These are phyloP conservation scores for Vitis rupestris DNA, from an alignment of 164 flowering plant species.

Conservation along the genomic window DNA sequence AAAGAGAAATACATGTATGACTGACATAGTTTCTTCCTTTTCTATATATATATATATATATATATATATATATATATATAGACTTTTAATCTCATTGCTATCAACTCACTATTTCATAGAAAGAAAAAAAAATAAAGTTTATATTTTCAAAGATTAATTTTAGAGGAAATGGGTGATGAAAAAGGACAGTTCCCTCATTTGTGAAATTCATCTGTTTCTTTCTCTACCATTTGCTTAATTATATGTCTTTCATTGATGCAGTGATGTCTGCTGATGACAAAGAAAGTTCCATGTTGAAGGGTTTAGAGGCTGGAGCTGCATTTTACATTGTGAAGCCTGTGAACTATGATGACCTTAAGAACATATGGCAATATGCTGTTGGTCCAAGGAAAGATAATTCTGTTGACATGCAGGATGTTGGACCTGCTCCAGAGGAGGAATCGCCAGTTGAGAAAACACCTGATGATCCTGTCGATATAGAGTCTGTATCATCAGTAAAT, in stretches of 20 bases:
- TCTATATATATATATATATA: no score
- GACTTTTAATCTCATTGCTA: neutral
- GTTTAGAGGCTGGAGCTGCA: constrained; percentile 39
- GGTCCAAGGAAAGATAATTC: constrained; percentile 17
- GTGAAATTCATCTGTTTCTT: no score
- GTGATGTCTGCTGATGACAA: constrained; percentile 55
- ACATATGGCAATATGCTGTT: constrained; percentile 44
- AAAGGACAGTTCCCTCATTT: no score
- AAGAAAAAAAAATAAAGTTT: no score
- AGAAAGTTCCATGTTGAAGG: constrained; percentile 21
- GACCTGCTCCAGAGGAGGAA: neutral
- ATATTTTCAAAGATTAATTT: no score
- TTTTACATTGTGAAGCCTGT: constrained; percentile 44
- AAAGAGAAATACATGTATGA: no score
- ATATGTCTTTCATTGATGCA: constrained; percentile 9
- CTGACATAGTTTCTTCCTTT: no score
- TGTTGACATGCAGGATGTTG: neutral
- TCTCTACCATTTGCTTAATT: neutral
- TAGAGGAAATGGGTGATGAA: no score
- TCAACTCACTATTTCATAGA: no score
- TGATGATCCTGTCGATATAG: neutral
- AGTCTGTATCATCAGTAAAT: constrained; percentile 15
- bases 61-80: no score
- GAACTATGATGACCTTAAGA: constrained; percentile 21
- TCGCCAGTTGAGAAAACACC: neutral